Evolutionary conservation across 148 eudicot genomes (phyloP).

Genomic region (Hydrangea macrophylla): DNA sequence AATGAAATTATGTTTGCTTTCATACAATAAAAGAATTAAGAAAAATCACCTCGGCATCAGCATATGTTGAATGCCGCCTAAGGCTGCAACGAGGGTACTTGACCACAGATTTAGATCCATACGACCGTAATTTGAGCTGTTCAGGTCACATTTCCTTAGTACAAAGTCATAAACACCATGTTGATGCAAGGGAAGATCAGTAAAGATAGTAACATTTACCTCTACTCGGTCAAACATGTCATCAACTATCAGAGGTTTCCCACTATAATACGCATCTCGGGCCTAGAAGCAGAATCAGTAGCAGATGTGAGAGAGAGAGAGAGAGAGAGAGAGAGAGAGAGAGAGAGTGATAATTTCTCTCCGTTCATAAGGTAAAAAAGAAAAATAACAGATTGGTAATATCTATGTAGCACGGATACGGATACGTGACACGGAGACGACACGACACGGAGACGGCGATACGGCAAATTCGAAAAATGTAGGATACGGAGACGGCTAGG

Average conservation of each 20-base stretch:
- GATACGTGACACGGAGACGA: too few relatives aligned
- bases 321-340: background rate
- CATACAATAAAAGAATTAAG: background rate
- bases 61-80: slow-evolving; percentile 72
- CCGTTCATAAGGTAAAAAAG: background rate
- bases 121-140: slow-evolving; percentile 84
- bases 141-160: slow-evolving; percentile 8
- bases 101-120: slow-evolving; percentile 82
- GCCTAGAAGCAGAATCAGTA: slow-evolving; percentile 44
- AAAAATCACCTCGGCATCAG: slow-evolving; percentile 83
- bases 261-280: slow-evolving; percentile 82
- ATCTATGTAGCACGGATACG: background rate
- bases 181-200: background rate
- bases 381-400: background rate
- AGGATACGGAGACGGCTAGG: too few relatives aligned
- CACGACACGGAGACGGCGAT: too few relatives aligned
- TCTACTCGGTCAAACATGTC: slow-evolving; percentile 97
- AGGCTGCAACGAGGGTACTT: slow-evolving; percentile 97
- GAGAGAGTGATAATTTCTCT: background rate
- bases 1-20: slow-evolving; percentile 11
- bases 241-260: slow-evolving; percentile 83
- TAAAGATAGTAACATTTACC: slow-evolving; percentile 31
- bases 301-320: background rate
- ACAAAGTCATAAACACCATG: background rate
- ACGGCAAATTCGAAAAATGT: background rate